Evolutionary conservation across 1,284 basidiomycete species (phyloP).

Genomic region (Sporisorium graminicola): DNA sequence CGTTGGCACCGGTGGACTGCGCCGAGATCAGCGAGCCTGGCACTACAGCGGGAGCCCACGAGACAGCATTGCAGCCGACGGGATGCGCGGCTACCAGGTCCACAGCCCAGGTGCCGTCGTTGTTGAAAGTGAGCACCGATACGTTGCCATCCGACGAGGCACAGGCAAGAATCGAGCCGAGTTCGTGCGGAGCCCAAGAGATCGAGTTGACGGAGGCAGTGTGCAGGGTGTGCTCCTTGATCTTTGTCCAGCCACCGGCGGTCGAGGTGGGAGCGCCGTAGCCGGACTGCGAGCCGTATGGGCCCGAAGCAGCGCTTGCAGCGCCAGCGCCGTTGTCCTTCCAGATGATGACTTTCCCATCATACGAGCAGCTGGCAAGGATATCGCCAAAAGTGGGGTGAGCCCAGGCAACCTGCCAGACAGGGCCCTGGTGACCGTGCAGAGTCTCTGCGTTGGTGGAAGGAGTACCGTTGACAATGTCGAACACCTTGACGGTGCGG

Average conservation of each 20-base stretch:
- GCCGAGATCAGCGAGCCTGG: constrained; percentile 77
- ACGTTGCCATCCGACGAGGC: constrained; percentile 98
- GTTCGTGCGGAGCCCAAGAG: constrained; percentile 96
- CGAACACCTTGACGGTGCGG: constrained; percentile 93
- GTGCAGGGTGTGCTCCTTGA: constrained; percentile 96
- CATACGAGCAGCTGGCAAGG: constrained; percentile 96
- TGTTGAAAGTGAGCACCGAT: constrained; percentile 96
- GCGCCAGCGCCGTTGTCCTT: constrained; percentile 78
- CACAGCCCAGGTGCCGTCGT: constrained; percentile 95
- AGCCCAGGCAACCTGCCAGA: constrained; percentile 99
- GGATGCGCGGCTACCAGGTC: constrained; percentile 96
- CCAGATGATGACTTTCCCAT: constrained; percentile 98
- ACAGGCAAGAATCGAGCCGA: constrained; percentile 95
- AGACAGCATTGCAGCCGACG: constrained; percentile 95
- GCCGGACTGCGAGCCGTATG: constrained; percentile 46
- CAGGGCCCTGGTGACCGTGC: constrained; percentile 85
- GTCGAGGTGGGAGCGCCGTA: constrained; percentile 44
- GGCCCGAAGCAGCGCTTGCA: constrained; percentile 71
- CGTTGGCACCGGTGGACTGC: constrained; percentile 68
- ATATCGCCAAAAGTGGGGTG: constrained; percentile 93
- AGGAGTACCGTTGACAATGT: constrained; percentile 88
- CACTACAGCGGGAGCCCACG: constrained; percentile 93
- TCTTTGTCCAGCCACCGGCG: constrained; percentile 81
- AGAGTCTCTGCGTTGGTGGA: constrained; percentile 72
- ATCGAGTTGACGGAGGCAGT: constrained; percentile 97